phyloP scores from a whole-genome alignment of 73 alveolate species.

The Blepharisma japonicum region DNA sequence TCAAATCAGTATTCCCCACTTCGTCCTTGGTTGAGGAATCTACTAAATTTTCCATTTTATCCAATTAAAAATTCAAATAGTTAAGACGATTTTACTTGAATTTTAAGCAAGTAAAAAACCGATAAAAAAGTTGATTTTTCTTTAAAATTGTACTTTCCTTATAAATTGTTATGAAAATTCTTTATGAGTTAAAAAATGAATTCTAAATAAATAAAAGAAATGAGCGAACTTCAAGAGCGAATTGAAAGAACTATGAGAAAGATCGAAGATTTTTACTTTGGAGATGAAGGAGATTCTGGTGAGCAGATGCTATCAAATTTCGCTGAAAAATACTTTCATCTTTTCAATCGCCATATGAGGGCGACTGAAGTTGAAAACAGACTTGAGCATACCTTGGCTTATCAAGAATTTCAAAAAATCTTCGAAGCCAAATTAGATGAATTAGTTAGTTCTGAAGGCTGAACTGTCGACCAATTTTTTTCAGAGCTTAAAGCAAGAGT shows the following conservation, averaged over 20 bases:
- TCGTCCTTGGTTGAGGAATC: no score
- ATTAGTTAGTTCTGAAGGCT: constrained; percentile 38
- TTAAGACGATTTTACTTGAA: no score
- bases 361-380: constrained; percentile 45
- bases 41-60: no score
- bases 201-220: no score
- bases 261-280: constrained; percentile 55
- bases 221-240: background rate
- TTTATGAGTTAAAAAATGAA: no score
- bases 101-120: no score
- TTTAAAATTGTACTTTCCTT: no score
- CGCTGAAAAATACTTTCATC: constrained; percentile 53
- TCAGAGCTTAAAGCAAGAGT: constrained; percentile 35
- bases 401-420: constrained; percentile 47
- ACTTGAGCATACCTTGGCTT: constrained; percentile 58
- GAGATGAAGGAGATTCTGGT: constrained; percentile 61
- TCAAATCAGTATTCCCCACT: no score
- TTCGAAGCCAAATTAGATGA: constrained; percentile 49
- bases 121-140: no score
- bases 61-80: no score
- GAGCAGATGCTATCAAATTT: constrained; percentile 49
- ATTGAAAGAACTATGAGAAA: constrained; percentile 39
- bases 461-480: constrained; percentile 44
- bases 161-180: no score
- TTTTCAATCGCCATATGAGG: constrained; percentile 37